Conservation (phyloP, 2,329 filamentous ascomycete genomes). For the Penicillium crustosum region DNA sequence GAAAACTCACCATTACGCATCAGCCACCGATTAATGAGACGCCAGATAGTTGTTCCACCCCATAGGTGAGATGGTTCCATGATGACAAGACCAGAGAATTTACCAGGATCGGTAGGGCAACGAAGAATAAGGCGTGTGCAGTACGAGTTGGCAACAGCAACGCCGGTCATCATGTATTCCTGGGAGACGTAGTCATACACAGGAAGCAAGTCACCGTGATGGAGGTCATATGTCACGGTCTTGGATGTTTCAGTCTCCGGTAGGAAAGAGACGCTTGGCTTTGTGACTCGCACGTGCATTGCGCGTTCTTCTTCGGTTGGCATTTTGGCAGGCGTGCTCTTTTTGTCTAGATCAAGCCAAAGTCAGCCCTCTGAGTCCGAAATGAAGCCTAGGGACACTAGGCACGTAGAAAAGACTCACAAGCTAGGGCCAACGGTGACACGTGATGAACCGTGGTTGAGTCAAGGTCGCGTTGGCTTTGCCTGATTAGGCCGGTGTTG, state of each 20-base stretch:
- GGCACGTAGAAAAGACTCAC: not conserved
- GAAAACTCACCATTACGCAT: not conserved
- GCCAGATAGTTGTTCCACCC: conserved; percentile 3
- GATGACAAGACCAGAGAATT: conserved; percentile 4
- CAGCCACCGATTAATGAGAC: conserved; percentile 1
- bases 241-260: conserved; percentile 2
- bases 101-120: not conserved
- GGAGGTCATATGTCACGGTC: not conserved
- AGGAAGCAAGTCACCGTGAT: not conserved
- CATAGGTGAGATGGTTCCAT: conserved; percentile 2
- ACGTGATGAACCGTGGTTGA: not conserved
- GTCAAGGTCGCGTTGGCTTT: not conserved
- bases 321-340: not conserved
- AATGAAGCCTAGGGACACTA: not conserved
- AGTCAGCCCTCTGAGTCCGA: not conserved
- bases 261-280: not conserved
- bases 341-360: not conserved
- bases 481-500: too few relatives aligned
- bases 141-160: not conserved
- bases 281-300: not conserved
- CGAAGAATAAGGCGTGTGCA: conserved; percentile 6
- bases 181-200: not conserved
- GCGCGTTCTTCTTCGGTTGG: not conserved
- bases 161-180: not conserved
- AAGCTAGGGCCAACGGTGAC: not conserved